phyloP scores from a whole-genome alignment of 1,284 basidiomycete species.

The Stereum hirsutum region DNA sequence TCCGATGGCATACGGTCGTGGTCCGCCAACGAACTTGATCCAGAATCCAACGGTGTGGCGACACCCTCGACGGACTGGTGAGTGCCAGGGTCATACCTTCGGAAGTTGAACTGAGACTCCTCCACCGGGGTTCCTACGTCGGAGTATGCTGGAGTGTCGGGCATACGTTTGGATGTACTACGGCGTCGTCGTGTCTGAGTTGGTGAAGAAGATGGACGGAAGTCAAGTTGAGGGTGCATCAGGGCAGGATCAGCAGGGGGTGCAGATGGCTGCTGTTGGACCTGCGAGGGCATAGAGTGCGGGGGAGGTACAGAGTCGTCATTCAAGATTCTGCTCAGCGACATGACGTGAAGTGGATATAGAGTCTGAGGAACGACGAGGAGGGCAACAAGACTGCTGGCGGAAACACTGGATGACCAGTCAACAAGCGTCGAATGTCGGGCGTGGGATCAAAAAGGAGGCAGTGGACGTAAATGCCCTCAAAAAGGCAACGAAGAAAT shows the following conservation, averaged over 20 bases:
- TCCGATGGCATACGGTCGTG: constrained; percentile 20
- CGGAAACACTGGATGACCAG: background rate
- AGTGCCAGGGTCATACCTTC: constrained; percentile 12
- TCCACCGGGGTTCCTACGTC: constrained; percentile 3
- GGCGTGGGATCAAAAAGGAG: background rate
- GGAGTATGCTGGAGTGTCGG: constrained; percentile 2
- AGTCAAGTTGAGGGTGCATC: constrained; percentile 6
- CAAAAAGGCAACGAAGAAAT: background rate
- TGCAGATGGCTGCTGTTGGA: constrained; percentile 2
- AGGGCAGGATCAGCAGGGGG: background rate
- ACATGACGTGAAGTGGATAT: constrained; percentile 13
- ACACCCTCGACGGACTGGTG: constrained; percentile 29
- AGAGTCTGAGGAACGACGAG: constrained; percentile 1
- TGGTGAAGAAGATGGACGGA: constrained; percentile 7
- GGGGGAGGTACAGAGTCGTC: constrained; percentile 13
- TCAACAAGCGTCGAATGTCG: background rate
- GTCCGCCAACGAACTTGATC: constrained; percentile 27
- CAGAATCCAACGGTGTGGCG: constrained; percentile 26
- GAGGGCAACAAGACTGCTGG: background rate
- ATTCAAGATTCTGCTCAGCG: constrained; percentile 23
- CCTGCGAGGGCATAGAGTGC: background rate
- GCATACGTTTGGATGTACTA: constrained; percentile 1
- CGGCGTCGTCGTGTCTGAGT: constrained; percentile 8
- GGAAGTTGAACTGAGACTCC: constrained; percentile 2
- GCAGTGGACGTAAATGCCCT: background rate